Percentiles rank a stretch among this genome's conserved stretches.
Evolutionary conservation across 345 rosid genomes (phyloP).

Genomic region (Euphorbia pulcherrima): DNA sequence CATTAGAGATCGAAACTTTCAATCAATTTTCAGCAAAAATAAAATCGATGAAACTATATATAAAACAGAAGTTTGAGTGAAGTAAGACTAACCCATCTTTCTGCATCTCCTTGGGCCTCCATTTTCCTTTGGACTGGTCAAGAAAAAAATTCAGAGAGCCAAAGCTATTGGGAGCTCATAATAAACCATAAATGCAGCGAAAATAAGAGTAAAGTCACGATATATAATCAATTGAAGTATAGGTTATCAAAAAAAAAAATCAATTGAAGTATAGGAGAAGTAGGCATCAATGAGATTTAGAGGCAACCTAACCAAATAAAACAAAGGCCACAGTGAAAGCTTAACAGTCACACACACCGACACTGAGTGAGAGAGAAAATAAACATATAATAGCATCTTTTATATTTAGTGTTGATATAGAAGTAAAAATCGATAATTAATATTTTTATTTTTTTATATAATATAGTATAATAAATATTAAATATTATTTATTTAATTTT

Average conservation of each 20-base stretch:
- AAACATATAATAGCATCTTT: no score
- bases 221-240: background rate
- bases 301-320: background rate
- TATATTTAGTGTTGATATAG: no score
- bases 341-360: constrained; percentile 13
- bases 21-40: background rate
- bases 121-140: constrained; percentile 7
- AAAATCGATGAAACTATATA: background rate
- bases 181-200: background rate
- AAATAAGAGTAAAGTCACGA: background rate
- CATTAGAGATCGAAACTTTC: background rate
- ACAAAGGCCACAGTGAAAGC: background rate
- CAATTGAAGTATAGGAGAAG: background rate
- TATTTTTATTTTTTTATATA: no score
- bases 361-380: constrained; percentile 7
- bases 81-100: constrained; percentile 21
- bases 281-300: constrained; percentile 6
- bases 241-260: no score
- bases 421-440: no score
- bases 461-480: no score
- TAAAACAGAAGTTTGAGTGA: background rate
- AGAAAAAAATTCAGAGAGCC: background rate
- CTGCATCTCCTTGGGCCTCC: constrained; percentile 18
- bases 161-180: constrained; percentile 5
- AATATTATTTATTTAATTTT: no score